phyloP scores from a whole-genome alignment of 2,329 filamentous ascomycete species.

The Phaeophleospora eucalypticola region DNA sequence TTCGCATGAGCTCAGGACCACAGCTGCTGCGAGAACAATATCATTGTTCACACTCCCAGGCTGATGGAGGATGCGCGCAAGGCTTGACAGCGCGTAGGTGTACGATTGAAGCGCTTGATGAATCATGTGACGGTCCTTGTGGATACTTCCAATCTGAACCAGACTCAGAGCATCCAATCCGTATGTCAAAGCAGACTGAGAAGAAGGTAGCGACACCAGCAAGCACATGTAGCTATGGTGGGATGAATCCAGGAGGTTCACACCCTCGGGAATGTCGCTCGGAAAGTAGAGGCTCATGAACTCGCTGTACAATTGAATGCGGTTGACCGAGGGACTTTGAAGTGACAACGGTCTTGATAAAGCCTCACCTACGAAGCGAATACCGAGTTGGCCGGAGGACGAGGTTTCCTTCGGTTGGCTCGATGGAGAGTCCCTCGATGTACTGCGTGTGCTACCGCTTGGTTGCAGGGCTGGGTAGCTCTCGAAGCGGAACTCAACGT shows the following conservation, averaged over 20 bases:
- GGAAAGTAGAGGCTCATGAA: constrained; percentile 27
- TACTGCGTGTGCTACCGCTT: too few relatives aligned
- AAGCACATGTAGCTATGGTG: constrained; percentile 18
- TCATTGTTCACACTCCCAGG: constrained; percentile 21
- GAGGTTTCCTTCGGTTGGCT: too few relatives aligned
- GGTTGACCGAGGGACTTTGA: constrained; percentile 5
- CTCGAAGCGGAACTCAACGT: too few relatives aligned
- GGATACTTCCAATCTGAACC: constrained; percentile 24
- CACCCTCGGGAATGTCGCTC: constrained; percentile 8
- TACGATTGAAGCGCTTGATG: constrained; percentile 21
- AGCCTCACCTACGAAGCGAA: constrained; percentile 13
- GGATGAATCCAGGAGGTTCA: background rate
- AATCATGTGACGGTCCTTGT: constrained; percentile 21
- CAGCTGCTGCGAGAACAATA: constrained; percentile 24
- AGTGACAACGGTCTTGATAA: background rate
- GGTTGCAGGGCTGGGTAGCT: too few relatives aligned
- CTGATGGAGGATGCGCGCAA: constrained; percentile 10
- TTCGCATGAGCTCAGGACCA: constrained; percentile 24
- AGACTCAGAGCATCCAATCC: constrained; percentile 26
- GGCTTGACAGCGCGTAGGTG: constrained; percentile 19
- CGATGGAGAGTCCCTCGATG: too few relatives aligned
- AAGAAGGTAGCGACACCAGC: constrained; percentile 8
- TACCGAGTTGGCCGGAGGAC: too few relatives aligned
- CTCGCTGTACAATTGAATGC: constrained; percentile 13
- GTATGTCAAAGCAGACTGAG: constrained; percentile 19